Percentiles rank a stretch among this genome's conserved stretches.
phyloP scores from a whole-genome alignment of 257 asterid genomes.

The Solanum pinnatisectum region DNA sequence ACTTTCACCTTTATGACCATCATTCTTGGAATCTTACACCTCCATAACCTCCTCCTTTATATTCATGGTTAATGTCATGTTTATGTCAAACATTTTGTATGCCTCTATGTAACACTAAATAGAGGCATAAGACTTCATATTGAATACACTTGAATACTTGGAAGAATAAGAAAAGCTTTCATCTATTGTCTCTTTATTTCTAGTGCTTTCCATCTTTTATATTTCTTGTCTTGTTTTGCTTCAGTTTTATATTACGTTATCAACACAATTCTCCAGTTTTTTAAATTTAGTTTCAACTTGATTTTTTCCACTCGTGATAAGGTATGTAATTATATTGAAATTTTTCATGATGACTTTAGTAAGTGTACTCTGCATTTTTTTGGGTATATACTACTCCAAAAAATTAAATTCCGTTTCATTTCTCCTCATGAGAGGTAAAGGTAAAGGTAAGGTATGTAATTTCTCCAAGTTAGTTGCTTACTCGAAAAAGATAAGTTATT shows the following conservation, averaged over 20 bases:
- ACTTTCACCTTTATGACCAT: background rate
- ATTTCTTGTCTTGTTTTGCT: too few species aligned
- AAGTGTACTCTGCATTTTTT: background rate
- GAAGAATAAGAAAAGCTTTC: background rate
- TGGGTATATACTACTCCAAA: background rate
- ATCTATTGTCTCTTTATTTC: background rate
- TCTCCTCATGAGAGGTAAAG: background rate
- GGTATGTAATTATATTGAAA: background rate
- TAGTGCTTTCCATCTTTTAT: background rate
- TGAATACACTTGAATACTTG: background rate
- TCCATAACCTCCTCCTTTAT: background rate
- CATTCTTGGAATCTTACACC: background rate
- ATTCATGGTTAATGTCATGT: background rate
- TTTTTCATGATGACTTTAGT: background rate
- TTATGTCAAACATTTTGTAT: too few species aligned
- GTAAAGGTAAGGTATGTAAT: background rate
- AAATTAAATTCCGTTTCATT: too few species aligned
- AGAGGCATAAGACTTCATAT: background rate
- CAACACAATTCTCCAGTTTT: too few species aligned
- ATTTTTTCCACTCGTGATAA: background rate
- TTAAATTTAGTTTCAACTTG: background rate
- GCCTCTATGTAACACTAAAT: background rate
- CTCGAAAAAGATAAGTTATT: background rate
- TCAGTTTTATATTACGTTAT: too few species aligned
- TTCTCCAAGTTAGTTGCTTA: background rate